A percentile compares a stretch with the other conserved stretches of the same genome.
phyloP scores from a whole-genome alignment of 2,329 filamentous ascomycete genomes.

The Coniochaeta sp. region DNA sequence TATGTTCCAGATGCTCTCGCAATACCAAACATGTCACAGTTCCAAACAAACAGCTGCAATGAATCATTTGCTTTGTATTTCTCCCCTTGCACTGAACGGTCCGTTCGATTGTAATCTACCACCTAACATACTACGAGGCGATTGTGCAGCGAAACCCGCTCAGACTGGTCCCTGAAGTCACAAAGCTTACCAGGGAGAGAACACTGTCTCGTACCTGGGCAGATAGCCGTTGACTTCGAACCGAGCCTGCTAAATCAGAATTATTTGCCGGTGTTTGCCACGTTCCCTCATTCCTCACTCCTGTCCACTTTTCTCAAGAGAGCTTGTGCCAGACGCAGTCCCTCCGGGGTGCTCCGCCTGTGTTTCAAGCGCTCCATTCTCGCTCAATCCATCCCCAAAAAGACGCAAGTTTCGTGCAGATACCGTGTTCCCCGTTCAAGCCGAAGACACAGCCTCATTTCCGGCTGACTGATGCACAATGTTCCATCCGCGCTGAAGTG shows the following conservation, averaged over 20 bases:
- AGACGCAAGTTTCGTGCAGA: too few species aligned
- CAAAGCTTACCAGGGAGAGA: not conserved
- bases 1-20: too few species aligned
- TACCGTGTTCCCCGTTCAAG: too few species aligned
- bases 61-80: slow-evolving; percentile 1
- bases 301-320: not conserved
- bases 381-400: too few species aligned
- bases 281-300: not conserved
- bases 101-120: not conserved
- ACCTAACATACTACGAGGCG: not conserved
- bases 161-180: not conserved
- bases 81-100: not conserved
- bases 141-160: not conserved
- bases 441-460: too few species aligned
- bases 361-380: too few species aligned
- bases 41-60: not conserved
- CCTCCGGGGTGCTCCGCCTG: too few species aligned
- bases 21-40: not conserved
- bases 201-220: too few species aligned
- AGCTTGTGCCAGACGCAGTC: too few species aligned
- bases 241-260: not conserved
- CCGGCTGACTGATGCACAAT: too few species aligned
- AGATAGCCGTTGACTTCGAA: not conserved
- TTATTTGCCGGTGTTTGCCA: not conserved
- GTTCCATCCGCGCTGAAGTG: too few species aligned